Conservation (phyloP, 345 rosid genomes). For the Melastoma malabathricum region DNA sequence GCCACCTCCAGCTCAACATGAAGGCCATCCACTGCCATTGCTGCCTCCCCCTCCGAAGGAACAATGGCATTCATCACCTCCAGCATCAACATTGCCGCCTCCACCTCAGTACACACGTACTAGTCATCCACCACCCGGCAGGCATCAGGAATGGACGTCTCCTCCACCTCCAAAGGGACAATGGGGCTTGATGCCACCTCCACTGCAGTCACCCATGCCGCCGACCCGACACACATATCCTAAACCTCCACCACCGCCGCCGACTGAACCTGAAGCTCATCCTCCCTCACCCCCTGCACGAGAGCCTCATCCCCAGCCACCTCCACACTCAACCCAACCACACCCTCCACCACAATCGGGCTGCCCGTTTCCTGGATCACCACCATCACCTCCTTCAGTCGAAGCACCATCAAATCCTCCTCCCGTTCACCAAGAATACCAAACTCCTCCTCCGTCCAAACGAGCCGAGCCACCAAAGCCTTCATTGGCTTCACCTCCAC, state of each 20-base stretch:
- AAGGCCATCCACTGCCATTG: neutral
- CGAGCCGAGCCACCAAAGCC: neutral
- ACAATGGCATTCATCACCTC: constrained; percentile 1
- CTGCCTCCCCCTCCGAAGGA: constrained; percentile 6
- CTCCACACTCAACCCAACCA: constrained; percentile 1
- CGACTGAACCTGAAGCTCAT: constrained; percentile 7
- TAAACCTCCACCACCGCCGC: constrained; percentile 11
- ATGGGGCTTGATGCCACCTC: neutral
- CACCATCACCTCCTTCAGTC: neutral
- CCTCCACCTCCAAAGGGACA: constrained; percentile 14
- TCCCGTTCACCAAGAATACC: constrained; percentile 2
- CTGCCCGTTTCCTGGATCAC: constrained; percentile 8
- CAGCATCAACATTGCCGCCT: constrained; percentile 8
- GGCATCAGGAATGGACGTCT: neutral
- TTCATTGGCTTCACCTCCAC: constrained; percentile 7
- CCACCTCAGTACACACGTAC: neutral
- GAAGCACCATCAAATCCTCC: neutral
- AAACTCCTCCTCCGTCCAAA: constrained; percentile 2
- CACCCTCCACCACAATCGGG: constrained; percentile 1
- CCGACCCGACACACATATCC: constrained; percentile 6
- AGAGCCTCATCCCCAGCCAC: constrained; percentile 8
- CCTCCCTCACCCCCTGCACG: constrained; percentile 3
- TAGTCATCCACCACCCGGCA: constrained; percentile 10
- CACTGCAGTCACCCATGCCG: constrained; percentile 6
- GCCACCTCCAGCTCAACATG: constrained; percentile 1